Base-by-base conservation (phyloP, 768 basidiomycete genomes). In the Lyophyllum atratum region DNA sequence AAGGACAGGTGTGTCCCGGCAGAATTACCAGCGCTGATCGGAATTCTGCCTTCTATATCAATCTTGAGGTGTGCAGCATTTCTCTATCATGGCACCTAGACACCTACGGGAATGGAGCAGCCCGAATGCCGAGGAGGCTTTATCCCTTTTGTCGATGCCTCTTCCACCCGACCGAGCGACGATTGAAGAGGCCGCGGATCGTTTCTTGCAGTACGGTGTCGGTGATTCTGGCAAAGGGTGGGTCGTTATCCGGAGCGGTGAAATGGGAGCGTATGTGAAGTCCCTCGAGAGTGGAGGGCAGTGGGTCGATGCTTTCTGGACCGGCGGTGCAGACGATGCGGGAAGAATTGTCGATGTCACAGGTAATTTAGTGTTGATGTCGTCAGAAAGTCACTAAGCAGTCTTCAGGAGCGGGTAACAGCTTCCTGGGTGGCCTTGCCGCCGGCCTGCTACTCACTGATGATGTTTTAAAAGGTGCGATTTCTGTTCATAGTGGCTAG, bases 101-200 rank as follows among this genome's bases (percentile, higher is more conserved):
- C 28, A 26, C n/a, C 25, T 56, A 49, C 31, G 9, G 15, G 8
- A 33, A 7, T 50, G 37, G 22, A 10, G 11, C 45, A 93, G 92
- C 62, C 93, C 93, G 2, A 95, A 96, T 66, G 92, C 93, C 21
- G 85, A 90, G 62, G 93, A 96, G 68, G 92, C 92, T 0, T 74
- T 90, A 26, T 72, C 76, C 3, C 74, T 94, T 5, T 80, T 94
- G 33, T 85, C 86, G 1, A 64, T 83, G 42, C 69, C 78, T 5
- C 63, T 73, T 0, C 76, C 84, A 8, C 76, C 83, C 10, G 82
- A 82, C 0, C 80, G 75, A 58, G 60, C 73, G 9, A 66, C 73
- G 1, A 81, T 95, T 43, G 89, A 94, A 71, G 72, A 80, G 49
- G 93, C 92, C 8, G 87, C 88, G 25, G 68, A 68, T 10, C 68